phyloP scores from a whole-genome alignment of 2,329 filamentous ascomycete genomes.

The Mariannaea elegans region DNA sequence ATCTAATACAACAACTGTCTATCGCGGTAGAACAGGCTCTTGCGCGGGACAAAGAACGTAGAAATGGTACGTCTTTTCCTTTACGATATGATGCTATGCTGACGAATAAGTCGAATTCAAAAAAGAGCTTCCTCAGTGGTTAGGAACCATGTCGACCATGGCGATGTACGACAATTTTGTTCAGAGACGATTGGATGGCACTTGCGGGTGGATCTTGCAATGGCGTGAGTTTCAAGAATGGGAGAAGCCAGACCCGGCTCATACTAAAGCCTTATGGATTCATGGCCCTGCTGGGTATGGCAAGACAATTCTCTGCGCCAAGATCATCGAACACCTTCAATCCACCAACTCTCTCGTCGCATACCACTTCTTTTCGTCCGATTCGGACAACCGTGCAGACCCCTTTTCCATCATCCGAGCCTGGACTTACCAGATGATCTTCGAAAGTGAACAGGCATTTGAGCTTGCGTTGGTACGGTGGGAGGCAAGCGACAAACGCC shows the following conservation, averaged over 20 bases:
- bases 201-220: too few relatives aligned
- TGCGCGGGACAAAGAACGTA: background rate
- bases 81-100: background rate
- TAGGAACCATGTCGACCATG: conserved; percentile 13
- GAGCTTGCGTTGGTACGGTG: conserved; percentile 23
- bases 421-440: conserved; percentile 42
- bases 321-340: conserved; percentile 38
- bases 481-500: conserved; percentile 12
- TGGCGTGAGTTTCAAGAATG: conserved; percentile 38
- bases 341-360: conserved; percentile 20
- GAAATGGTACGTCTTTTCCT: background rate
- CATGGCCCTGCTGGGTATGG: conserved; percentile 42
- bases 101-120: conserved; percentile 4
- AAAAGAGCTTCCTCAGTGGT: conserved; percentile 28
- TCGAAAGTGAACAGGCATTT: conserved; percentile 23
- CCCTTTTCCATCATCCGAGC: conserved; percentile 40
- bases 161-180: conserved; percentile 33
- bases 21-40: background rate
- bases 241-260: conserved; percentile 15
- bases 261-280: conserved; percentile 43
- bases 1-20: background rate
- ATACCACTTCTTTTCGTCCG: conserved; percentile 45
- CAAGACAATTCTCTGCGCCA: conserved; percentile 45
- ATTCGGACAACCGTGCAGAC: conserved; percentile 33
- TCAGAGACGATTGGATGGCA: conserved; percentile 30